Conservation (phyloP, 768 basidiomycete species). For the Rhodotorula toruloides region DNA sequence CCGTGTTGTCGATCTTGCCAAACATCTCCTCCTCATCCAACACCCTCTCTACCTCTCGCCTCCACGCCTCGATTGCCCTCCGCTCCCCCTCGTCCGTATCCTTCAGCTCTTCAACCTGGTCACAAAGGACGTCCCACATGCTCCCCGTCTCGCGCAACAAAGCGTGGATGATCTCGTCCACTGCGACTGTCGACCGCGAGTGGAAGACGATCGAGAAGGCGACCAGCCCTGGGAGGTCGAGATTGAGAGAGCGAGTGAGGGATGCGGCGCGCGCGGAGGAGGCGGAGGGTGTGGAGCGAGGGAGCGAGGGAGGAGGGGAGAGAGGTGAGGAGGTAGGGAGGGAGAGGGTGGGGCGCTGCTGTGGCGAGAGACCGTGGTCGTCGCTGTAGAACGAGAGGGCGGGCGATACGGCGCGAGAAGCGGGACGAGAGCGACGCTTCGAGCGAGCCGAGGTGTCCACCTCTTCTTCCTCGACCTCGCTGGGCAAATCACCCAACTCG, state of each 20-base stretch:
- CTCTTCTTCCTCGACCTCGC: constrained; percentile 3
- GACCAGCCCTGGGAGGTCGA: constrained; percentile 37
- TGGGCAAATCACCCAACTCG: not conserved
- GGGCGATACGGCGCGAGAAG: not conserved
- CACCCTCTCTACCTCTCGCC: constrained; percentile 17
- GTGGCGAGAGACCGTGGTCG: constrained; percentile 3
- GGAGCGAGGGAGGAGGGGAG: not conserved
- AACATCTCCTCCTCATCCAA: constrained; percentile 27
- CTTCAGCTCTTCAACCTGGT: constrained; percentile 5
- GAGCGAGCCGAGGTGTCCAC: not conserved
- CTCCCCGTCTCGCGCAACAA: constrained; percentile 21
- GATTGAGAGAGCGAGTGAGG: constrained; percentile 11
- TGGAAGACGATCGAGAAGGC: constrained; percentile 36
- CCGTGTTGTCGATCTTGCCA: constrained; percentile 33
- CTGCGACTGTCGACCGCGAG: constrained; percentile 34
- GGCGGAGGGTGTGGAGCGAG: not conserved
- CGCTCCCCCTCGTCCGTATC: constrained; percentile 16
- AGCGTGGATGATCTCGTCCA: constrained; percentile 24
- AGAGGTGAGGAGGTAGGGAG: not conserved
- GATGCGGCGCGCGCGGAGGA: not conserved
- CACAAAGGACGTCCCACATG: constrained; percentile 23
- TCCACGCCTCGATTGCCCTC: constrained; percentile 29
- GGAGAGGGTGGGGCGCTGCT: not conserved
- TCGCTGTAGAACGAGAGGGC: not conserved
- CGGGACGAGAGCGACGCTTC: not conserved